Conservation (phyloP, 148 eudicot genomes). For the Rhododendron griersonianum region DNA sequence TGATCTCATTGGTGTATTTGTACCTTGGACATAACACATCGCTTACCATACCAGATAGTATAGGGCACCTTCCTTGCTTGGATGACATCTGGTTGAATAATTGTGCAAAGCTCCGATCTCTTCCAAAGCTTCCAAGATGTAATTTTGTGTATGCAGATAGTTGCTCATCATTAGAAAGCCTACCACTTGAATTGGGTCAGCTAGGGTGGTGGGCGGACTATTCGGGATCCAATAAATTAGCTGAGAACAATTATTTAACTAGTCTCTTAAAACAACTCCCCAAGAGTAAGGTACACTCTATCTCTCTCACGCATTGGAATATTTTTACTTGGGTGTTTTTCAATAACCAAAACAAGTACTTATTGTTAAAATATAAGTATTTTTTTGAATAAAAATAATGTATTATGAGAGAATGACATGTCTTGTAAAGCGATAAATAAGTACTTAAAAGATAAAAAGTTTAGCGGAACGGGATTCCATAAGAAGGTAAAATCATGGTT, state of each 20-base stretch:
- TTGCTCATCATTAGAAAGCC: background rate
- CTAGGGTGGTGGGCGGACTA: fast-evolving
- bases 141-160: fast-evolving
- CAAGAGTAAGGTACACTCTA: background rate
- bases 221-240: background rate
- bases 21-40: too few relatives aligned
- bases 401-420: too few relatives aligned
- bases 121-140: background rate
- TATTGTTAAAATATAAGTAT: too few relatives aligned
- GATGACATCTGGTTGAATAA: background rate
- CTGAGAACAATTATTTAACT: background rate
- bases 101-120: background rate
- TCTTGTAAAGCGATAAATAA: too few relatives aligned
- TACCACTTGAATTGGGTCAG: background rate
- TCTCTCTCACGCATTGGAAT: background rate
- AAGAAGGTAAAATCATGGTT: too few relatives aligned
- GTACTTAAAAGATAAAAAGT: too few relatives aligned
- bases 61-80: background rate
- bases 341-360: too few relatives aligned
- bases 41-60: too few relatives aligned
- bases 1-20: too few relatives aligned
- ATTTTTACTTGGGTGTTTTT: too few relatives aligned
- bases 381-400: too few relatives aligned
- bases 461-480: too few relatives aligned
- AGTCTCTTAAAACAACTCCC: background rate